Evolutionary conservation across 2,329 filamentous ascomycete species (phyloP), one percentile per base, ranked within the genome.

Genomic region (Colletotrichum shisoi): DNA sequence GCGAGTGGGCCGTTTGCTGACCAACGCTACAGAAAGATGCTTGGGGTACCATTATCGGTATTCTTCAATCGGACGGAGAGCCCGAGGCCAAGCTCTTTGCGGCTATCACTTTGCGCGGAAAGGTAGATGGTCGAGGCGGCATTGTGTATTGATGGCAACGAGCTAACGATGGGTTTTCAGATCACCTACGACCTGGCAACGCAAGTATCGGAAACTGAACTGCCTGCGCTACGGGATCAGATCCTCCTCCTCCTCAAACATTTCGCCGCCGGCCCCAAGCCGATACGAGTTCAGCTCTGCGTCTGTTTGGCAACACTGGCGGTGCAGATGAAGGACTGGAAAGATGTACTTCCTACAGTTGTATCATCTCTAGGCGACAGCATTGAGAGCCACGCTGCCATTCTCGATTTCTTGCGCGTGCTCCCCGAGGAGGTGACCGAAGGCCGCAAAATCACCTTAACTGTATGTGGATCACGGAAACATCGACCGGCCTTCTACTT

Each of bases 391-490:
- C 88, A 95, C 74, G 88, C 93, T 71, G 95, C 91, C 78, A 91
- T 98, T 74, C 85, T 99, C 75, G 95, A 99, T 79, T 99, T 99
- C 79, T 85, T 99, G 71, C 93, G 93, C 79, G 94, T 99, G 74
- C 89, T 99, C 71, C 95, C 95, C 63, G 95, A 99, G 84, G 95
- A 99, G 86, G 95, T 99, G 76, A 98, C 92, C 73, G 94, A 99
- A 85, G 95, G 95, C 82, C 93, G 95, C 82, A 99, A 98, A 84
- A 97, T 99, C 86, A 97, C 93, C 85, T 87, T 99, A 82, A 94
- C 93, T 88, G 94, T 97, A 95, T 84, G 93, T 94, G 86, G 89
- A 90, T 83, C 84, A 83, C 83, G 78, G 73, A 81, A 75, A 77
- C 77, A 81, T 78, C 82, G 80, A 79, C 80, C 74, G 74, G 73